Evolutionary conservation across 2,329 filamentous ascomycete genomes (phyloP), one percentile per base, ranked within the genome.

Genomic region (Diaporthe amygdali): DNA sequence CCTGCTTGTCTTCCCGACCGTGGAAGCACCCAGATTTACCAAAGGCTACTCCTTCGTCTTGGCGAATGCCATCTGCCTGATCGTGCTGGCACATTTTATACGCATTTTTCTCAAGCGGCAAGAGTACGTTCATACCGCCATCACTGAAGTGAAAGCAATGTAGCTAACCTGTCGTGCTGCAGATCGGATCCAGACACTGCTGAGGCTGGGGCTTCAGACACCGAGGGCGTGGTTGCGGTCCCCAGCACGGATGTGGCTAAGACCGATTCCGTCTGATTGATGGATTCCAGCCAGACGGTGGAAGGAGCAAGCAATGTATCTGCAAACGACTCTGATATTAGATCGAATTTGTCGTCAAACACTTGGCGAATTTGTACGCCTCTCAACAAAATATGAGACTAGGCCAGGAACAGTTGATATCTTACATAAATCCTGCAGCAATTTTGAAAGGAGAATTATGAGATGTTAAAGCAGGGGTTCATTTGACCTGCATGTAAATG

Each of bases 1-100:
- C 4, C 74, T 90, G 2, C 75, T 90, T 15, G 83, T 85, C 0
- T 90, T 88, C 73, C 80, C 79, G 0, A 86, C 84, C 0, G 80
- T 83, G 3, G 83, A 86, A 70, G 80, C 80, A 0, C 84, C 84
- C 1, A 73, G 79, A 2, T 86, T 80, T 63, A 78, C 79, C 0
- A 86, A 85, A 69, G 84, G 84, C 1, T 85, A 81, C 47, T 76
- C 80, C 0, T 84, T 82, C 63, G 75, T 78, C 2, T 59, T 84
- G 2, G 79, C 78, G 0, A 64, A 56, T 25, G 66, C 66, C 5
- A n/a, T 72, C 15, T 66, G 46, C 32, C 30, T 72, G 22, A 56
- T 70, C 9, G 44, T 15, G 1, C n/a, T 41, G 32, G 54, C 70
- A 25, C 66, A 72, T 41, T 6, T 56, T 15, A 49, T 72, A 44